Percentiles rank a stretch among this genome's conserved stretches.
Evolutionary conservation across 768 basidiomycete genomes (phyloP).

Genomic region (Strobilomyces confusus): DNA sequence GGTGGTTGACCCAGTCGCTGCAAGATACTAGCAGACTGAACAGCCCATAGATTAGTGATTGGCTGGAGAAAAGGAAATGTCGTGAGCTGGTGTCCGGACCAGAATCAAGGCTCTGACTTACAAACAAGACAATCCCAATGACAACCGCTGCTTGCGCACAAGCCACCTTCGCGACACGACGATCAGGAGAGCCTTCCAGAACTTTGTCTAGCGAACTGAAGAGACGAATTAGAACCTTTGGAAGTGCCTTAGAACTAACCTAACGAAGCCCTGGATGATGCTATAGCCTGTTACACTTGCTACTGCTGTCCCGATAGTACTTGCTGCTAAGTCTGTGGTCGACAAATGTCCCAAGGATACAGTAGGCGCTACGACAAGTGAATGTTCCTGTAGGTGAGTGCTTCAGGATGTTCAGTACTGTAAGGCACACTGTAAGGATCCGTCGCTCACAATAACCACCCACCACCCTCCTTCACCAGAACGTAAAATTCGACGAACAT

Average conservation of each 20-base stretch:
- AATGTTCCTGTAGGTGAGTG: slow-evolving; percentile 21
- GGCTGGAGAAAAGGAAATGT: slow-evolving; percentile 5
- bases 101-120: slow-evolving; percentile 3
- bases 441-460: slow-evolving; percentile 20
- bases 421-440: neutral
- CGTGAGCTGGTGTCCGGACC: neutral
- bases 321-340: slow-evolving; percentile 48
- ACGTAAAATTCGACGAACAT: slow-evolving; percentile 17
- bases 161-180: slow-evolving; percentile 12
- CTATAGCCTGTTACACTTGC: slow-evolving; percentile 42
- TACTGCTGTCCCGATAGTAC: slow-evolving; percentile 40
- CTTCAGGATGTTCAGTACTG: slow-evolving; percentile 10
- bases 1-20: slow-evolving; percentile 35
- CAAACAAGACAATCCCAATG: slow-evolving; percentile 23
- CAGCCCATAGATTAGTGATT: slow-evolving; percentile 21
- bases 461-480: slow-evolving; percentile 21
- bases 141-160: slow-evolving; percentile 20
- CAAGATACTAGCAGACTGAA: slow-evolving; percentile 34
- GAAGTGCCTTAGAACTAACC: slow-evolving; percentile 33
- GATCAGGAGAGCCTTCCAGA: slow-evolving; percentile 11
- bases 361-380: slow-evolving; percentile 23
- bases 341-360: slow-evolving; percentile 52
- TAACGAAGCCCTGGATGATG: slow-evolving; percentile 34
- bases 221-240: slow-evolving; percentile 10
- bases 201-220: slow-evolving; percentile 20